Evolutionary conservation across 1,284 basidiomycete genomes (phyloP).

Genomic region (Irpex sp.): DNA sequence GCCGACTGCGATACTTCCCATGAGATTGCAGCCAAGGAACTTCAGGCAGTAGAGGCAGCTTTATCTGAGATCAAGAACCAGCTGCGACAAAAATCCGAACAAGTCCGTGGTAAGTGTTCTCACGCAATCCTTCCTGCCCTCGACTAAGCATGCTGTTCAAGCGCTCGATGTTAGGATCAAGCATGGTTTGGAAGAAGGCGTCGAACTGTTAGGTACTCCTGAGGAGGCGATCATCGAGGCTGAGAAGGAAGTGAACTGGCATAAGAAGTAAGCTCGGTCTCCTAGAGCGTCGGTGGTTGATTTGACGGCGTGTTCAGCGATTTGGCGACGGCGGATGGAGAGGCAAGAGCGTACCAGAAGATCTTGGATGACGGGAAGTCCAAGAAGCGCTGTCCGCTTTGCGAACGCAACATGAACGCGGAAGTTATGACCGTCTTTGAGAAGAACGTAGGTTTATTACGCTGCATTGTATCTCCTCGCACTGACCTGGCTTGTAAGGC

Average conservation of each 20-base stretch:
- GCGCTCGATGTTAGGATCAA: constrained; percentile 55
- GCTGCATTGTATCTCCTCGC: background rate
- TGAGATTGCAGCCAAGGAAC: constrained; percentile 45
- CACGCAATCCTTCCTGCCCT: background rate
- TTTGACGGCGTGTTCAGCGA: constrained; percentile 18
- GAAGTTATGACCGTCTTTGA: constrained; percentile 65
- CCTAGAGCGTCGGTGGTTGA: background rate
- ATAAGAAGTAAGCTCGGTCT: constrained; percentile 45
- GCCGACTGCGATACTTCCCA: constrained; percentile 50
- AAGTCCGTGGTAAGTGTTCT: constrained; percentile 51
- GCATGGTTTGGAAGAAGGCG: constrained; percentile 38
- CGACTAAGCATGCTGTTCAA: constrained; percentile 23
- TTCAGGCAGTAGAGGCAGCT: constrained; percentile 62
- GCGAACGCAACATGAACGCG: constrained; percentile 66
- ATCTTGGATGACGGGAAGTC: constrained; percentile 61
- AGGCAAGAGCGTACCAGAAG: constrained; percentile 56
- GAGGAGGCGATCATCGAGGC: constrained; percentile 59
- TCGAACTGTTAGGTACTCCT: constrained; percentile 28
- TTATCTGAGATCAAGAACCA: constrained; percentile 56
- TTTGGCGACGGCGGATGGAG: constrained; percentile 32
- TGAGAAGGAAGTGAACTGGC: constrained; percentile 45
- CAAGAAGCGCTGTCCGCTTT: constrained; percentile 73
- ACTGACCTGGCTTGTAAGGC: constrained; percentile 34
- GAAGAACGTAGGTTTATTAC: constrained; percentile 49
- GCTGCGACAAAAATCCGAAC: constrained; percentile 59